Conservation (phyloP, 768 basidiomycete genomes). For the Neoboletus brunneissimus region DNA sequence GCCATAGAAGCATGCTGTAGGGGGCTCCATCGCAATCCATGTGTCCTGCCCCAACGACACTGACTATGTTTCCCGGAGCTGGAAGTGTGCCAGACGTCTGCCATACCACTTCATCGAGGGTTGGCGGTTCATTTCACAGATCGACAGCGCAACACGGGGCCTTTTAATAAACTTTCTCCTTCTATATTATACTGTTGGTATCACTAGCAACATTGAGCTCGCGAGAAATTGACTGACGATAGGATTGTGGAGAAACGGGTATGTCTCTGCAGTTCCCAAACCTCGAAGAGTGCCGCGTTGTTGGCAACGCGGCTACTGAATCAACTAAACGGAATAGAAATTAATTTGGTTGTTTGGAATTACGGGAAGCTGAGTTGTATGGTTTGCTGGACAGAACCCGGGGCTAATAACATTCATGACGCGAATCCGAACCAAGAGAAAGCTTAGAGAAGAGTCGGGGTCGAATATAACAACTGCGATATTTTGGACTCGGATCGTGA, state of each 20-base stretch:
- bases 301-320: background rate
- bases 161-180: too few relatives aligned
- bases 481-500: too few relatives aligned
- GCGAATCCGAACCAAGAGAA: background rate
- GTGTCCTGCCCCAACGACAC: background rate
- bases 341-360: background rate
- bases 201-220: too few relatives aligned
- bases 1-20: too few relatives aligned
- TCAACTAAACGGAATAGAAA: too few relatives aligned
- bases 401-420: background rate
- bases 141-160: too few relatives aligned
- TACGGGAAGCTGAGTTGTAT: background rate
- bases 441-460: background rate
- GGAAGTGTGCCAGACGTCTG: background rate
- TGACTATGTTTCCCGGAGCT: background rate
- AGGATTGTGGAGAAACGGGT: background rate
- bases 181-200: too few relatives aligned
- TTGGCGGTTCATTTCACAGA: too few relatives aligned
- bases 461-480: background rate
- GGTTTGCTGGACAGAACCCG: background rate
- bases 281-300: background rate
- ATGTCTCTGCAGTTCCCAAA: background rate
- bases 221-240: background rate
- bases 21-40: too few relatives aligned
- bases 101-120: background rate